A percentile compares a stretch with the other conserved stretches of the same genome.
Evolutionary conservation across 768 basidiomycete genomes (phyloP).

Genomic region (Xerocomus spinulosus): DNA sequence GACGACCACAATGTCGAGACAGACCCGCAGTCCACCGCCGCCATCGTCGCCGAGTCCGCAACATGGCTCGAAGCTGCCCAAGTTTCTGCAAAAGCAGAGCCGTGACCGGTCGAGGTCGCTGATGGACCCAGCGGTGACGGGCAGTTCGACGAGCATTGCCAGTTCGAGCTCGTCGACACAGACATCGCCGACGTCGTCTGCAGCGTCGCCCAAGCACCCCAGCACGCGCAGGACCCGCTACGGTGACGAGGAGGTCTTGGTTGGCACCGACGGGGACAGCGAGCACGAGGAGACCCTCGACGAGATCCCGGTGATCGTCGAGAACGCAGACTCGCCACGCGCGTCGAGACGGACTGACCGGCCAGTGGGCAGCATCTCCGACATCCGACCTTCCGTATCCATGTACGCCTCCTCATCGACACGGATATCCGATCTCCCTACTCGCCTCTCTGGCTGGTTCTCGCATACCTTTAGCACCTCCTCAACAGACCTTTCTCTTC

Average conservation of each 20-base stretch:
- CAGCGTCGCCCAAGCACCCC: slow-evolving; percentile 21
- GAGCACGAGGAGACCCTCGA: slow-evolving; percentile 36
- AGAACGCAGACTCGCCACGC: slow-evolving; percentile 45
- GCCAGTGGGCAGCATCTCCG: slow-evolving; percentile 43
- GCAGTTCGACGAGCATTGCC: slow-evolving; percentile 34
- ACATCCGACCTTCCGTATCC: slow-evolving; percentile 42
- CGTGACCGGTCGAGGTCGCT: slow-evolving; percentile 60
- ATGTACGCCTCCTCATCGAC: slow-evolving; percentile 44
- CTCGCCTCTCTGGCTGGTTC: slow-evolving; percentile 76
- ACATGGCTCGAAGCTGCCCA: slow-evolving; percentile 55
- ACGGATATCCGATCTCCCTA: slow-evolving; percentile 65
- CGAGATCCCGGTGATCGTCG: slow-evolving; percentile 64
- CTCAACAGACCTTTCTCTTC: slow-evolving; percentile 66
- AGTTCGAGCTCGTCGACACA: slow-evolving; percentile 40
- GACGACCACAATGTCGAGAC: slow-evolving; percentile 40
- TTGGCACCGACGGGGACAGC: slow-evolving; percentile 24
- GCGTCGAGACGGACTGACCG: slow-evolving; percentile 54
- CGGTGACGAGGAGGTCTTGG: slow-evolving; percentile 26
- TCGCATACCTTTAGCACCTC: slow-evolving; percentile 72
- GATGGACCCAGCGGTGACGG: slow-evolving; percentile 34
- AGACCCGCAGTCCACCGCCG: slow-evolving; percentile 40
- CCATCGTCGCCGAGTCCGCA: slow-evolving; percentile 40
- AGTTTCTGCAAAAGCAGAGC: slow-evolving; percentile 60
- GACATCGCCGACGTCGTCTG: slow-evolving; percentile 29
- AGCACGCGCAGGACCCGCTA: slow-evolving; percentile 35